Base-by-base conservation (phyloP, 148 eudicot genomes). In the Diospyros lotus region DNA sequence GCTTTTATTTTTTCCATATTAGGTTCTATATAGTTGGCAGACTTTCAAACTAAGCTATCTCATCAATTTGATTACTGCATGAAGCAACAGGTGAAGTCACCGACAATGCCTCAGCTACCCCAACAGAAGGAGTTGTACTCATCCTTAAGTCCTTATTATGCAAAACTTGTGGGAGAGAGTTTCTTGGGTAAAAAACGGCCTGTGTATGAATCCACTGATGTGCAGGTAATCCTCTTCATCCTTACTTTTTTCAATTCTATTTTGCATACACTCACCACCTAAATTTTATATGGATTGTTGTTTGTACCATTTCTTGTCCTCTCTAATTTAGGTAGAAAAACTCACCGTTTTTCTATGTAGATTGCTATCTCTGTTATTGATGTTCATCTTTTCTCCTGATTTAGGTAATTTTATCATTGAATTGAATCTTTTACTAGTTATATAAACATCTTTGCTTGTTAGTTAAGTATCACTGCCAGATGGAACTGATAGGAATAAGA, bases 121-220 rank as follows among this genome's bases (percentile, higher is more conserved):
- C 84, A 73, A 53, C 85, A 84, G 18, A 83, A 78, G 69, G 92
- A 92, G 73, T 82, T 94, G 55, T 71, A 80, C 69, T 75, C 92
- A 73, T 75, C 88, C 41, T 79, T 94, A 74, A 81, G 83, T 79
- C 90, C 97, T 69, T 90, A 85, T 80, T 90, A 94, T 84, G 87
- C 91, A 51, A 89, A 85, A 75, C 92, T 94, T 62, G 97, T 94
- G 64, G 97, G 97, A 72, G 98, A 94, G 82, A 87, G 91, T 80
- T 92, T 89, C 73, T 78, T 90, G 86, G 96, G 89, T 55, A 92
- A 76, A 78, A 90, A 76, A 68, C 80, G 96, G 52, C 94, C 97
- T 4, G 80, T 92, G 61, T 84, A 86, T 73, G 96, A 94, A 65
- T 92, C 92, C 70, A 90, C 92, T 65, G 94, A 92, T 64, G 86